phyloP scores from a whole-genome alignment of 176 grass and related monocot genomes.

The Hyparrhenia diplandra region DNA sequence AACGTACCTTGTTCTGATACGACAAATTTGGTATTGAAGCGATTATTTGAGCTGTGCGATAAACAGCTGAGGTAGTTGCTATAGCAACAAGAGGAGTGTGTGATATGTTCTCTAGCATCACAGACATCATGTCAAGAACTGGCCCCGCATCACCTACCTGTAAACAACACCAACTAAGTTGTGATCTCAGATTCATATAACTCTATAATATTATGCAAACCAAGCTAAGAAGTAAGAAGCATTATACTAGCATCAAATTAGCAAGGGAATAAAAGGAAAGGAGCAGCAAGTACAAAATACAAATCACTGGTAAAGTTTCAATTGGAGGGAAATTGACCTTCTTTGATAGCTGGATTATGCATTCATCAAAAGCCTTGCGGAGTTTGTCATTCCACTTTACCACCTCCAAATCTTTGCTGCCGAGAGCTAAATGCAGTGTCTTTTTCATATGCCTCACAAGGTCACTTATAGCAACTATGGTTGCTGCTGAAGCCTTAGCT shows the following conservation, averaged over 20 bases:
- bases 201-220: background rate
- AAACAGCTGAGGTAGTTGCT: slow-evolving; percentile 88
- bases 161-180: slow-evolving; percentile 38
- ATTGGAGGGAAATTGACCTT: slow-evolving; percentile 48
- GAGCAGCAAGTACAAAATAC: slow-evolving; percentile 5
- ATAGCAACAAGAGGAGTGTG: slow-evolving; percentile 61
- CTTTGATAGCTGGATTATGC: slow-evolving; percentile 80
- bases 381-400: slow-evolving; percentile 79
- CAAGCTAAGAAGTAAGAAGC: background rate
- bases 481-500: slow-evolving; percentile 71
- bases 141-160: slow-evolving; percentile 96
- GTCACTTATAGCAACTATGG: slow-evolving; percentile 90
- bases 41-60: slow-evolving; percentile 97
- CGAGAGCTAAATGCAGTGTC: slow-evolving; percentile 78
- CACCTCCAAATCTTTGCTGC: slow-evolving; percentile 57
- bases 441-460: slow-evolving; percentile 94
- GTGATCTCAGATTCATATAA: slow-evolving; percentile 1
- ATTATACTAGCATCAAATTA: slow-evolving; percentile 12
- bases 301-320: background rate
- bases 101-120: slow-evolving; percentile 93
- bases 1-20: slow-evolving; percentile 84
- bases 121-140: slow-evolving; percentile 98
- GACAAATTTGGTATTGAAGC: slow-evolving; percentile 89
- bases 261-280: slow-evolving; percentile 8
- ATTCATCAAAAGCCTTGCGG: slow-evolving; percentile 73